A percentile compares a stretch with the other conserved stretches of the same genome.
phyloP scores from a whole-genome alignment of 2,329 filamentous ascomycete genomes.

The Arthrobotrys conoides region DNA sequence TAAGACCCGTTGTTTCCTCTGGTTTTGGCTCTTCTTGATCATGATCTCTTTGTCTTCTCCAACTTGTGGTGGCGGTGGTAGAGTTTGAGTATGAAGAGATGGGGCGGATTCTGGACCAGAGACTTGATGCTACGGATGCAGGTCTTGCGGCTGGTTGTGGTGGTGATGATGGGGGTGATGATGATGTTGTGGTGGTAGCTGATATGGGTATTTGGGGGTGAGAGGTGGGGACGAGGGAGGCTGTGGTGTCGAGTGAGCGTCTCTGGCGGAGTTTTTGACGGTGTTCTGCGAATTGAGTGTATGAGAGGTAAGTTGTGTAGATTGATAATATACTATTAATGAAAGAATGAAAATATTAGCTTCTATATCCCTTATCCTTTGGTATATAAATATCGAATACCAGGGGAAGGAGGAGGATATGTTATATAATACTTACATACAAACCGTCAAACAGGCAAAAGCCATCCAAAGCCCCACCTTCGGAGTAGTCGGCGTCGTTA shows the following conservation, averaged over 20 bases:
- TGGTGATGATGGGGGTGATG: background rate
- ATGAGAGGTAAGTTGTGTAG: constrained; percentile 7
- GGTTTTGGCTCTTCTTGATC: constrained; percentile 7
- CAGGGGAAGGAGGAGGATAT: background rate
- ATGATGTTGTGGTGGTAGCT: background rate
- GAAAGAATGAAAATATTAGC: background rate
- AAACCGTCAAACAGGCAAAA: background rate
- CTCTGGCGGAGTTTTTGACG: background rate
- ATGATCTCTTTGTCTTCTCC: background rate
- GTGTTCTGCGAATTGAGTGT: constrained; percentile 3
- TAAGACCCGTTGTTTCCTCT: background rate
- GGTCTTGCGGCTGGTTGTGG: constrained; percentile 13
- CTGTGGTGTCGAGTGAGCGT: background rate
- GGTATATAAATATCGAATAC: too few relatives aligned
- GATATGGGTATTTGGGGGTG: background rate
- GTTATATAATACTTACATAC: constrained; percentile 9
- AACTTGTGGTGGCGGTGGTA: background rate
- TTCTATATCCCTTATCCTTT: too few relatives aligned
- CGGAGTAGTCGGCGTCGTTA: background rate
- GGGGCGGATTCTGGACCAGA: constrained; percentile 15
- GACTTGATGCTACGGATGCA: constrained; percentile 1
- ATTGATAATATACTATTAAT: constrained; percentile 5
- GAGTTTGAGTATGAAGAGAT: background rate
- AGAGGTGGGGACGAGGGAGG: background rate
- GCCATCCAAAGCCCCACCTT: background rate